Evolutionary conservation across 495 filamentous ascomycete genomes (phyloP).

Genomic region (Podospora sp.): DNA sequence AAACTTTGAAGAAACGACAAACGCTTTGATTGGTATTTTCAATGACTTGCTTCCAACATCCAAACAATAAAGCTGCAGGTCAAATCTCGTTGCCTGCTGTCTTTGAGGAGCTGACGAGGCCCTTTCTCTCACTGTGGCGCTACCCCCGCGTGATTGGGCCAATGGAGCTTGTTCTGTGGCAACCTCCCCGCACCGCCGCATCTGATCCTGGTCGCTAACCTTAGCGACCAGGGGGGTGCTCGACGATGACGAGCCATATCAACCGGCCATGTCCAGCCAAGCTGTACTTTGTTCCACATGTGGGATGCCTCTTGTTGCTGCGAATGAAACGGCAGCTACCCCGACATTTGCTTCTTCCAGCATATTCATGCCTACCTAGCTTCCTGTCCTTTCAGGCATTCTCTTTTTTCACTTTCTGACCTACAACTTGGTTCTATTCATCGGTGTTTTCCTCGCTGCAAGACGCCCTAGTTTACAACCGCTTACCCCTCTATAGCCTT

Average conservation of each 20-base stretch:
- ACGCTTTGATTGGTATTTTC: background rate
- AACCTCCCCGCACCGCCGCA: background rate
- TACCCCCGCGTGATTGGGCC: constrained; percentile 14
- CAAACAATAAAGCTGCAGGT: background rate
- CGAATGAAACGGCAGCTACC: background rate
- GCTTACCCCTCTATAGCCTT: background rate
- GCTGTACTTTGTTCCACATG: background rate
- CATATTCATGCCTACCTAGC: background rate
- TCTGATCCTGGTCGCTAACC: background rate
- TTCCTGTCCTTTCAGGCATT: background rate
- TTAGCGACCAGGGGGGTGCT: background rate
- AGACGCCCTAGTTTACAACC: background rate
- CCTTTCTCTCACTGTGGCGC: constrained; percentile 11
- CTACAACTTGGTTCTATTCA: background rate
- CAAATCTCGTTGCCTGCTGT: background rate
- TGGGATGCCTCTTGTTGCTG: constrained; percentile 15
- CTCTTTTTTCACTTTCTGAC: background rate
- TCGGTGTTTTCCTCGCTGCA: background rate
- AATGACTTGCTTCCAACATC: background rate
- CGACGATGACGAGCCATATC: constrained; percentile 3
- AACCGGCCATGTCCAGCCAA: background rate
- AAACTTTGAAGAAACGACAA: background rate
- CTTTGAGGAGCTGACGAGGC: constrained; percentile 18
- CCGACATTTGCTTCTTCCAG: background rate
- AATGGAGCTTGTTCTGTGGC: background rate